Evolutionary conservation across 306 rosid genomes (phyloP).

Genomic region (Begonia peltatifolia): DNA sequence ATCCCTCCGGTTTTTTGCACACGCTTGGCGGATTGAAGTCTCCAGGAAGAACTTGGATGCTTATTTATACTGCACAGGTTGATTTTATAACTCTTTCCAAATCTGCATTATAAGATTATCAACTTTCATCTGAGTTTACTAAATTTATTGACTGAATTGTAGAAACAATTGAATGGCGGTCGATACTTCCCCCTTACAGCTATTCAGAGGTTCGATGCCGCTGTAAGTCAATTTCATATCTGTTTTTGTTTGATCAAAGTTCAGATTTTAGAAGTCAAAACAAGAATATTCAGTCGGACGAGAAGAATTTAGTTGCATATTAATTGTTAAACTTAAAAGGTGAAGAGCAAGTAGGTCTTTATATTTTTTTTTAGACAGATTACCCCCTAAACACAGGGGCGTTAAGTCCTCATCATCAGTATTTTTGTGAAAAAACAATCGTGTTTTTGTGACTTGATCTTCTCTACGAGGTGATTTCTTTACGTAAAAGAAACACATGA

Average conservation of each 20-base stretch:
- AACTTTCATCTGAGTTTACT: neutral
- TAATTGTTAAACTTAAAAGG: no score
- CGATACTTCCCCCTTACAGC: slow-evolving; percentile 81
- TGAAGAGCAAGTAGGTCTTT: no score
- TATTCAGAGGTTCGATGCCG: slow-evolving; percentile 84
- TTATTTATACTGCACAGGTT: slow-evolving; percentile 72
- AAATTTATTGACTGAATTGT: slow-evolving; percentile 10
- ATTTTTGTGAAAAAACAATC: no score
- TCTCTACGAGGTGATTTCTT: no score
- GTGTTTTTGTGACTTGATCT: no score
- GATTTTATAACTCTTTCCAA: slow-evolving; percentile 5
- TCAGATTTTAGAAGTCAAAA: no score
- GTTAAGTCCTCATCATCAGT: no score
- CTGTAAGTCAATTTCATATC: slow-evolving; percentile 39
- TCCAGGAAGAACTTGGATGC: slow-evolving; percentile 98
- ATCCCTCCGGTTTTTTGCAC: slow-evolving; percentile 57
- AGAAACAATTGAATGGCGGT: slow-evolving; percentile 66
- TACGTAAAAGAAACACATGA: no score
- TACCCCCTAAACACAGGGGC: no score
- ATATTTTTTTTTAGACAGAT: no score
- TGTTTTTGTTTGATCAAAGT: slow-evolving; percentile 3
- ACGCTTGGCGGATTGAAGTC: slow-evolving; percentile 70
- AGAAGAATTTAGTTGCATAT: no score
- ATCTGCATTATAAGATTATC: slow-evolving; percentile 1
- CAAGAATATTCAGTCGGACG: no score